These are phyloP conservation scores for Pichia sp. DNA, from an alignment of 1,139 yeast species.

Conservation along the genomic window DNA sequence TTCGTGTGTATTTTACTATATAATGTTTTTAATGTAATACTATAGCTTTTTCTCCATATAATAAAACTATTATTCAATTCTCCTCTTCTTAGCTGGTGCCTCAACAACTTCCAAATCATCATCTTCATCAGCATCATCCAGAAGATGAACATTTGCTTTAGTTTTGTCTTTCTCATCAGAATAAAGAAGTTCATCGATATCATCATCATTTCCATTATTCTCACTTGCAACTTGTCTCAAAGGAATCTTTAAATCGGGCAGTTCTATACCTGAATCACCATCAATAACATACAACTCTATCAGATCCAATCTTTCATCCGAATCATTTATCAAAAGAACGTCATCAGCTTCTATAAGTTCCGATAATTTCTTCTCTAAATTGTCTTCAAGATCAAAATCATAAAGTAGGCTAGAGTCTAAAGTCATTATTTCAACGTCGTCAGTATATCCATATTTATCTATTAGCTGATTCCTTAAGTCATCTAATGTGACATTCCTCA, in stretches of 20 bases:
- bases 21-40: background rate
- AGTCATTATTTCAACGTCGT: slow-evolving; percentile 60
- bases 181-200: slow-evolving; percentile 18
- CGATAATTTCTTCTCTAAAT: slow-evolving; percentile 40
- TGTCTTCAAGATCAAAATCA: slow-evolving; percentile 87
- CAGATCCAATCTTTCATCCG: slow-evolving; percentile 58
- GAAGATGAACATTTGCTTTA: slow-evolving; percentile 9
- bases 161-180: slow-evolving; percentile 6
- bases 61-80: background rate
- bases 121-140: slow-evolving; percentile 8
- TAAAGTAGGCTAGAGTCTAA: slow-evolving; percentile 57
- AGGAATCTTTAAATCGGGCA: slow-evolving; percentile 30
- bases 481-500: slow-evolving; percentile 29
- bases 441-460: slow-evolving; percentile 48
- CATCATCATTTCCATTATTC: slow-evolving; percentile 13
- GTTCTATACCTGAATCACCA: slow-evolving; percentile 25
- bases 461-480: slow-evolving; percentile 42
- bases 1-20: slow-evolving; percentile 3
- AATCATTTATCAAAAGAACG: slow-evolving; percentile 68
- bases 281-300: slow-evolving; percentile 55
- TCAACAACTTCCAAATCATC: slow-evolving; percentile 7
- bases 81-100: slow-evolving; percentile 6
- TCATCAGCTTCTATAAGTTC: slow-evolving; percentile 54
- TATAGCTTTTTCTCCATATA: slow-evolving; percentile 1
- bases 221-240: slow-evolving; percentile 6